Base-by-base conservation (phyloP, 495 filamentous ascomycete genomes). In the Hypoxylon fuscum region DNA sequence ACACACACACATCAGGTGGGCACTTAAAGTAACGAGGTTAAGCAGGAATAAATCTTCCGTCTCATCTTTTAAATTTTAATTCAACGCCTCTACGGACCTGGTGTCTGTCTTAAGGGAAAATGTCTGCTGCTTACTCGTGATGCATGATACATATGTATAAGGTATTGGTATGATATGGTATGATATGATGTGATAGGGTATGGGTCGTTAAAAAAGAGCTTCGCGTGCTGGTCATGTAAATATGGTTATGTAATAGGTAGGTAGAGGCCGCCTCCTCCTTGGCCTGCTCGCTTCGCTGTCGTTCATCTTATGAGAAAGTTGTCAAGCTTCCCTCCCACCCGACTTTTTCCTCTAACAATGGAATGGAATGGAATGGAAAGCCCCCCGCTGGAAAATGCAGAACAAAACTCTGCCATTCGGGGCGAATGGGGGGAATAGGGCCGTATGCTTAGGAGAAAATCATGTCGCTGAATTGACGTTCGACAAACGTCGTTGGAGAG, bases 321-420 rank as follows among this genome's bases (percentile, higher is more conserved):
- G 49, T 31, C n/a, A n/a, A n/a, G 44, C 55, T 47, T 44, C 51
- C 22, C 14, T n/a, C 23, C 52, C 52, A 37, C 47, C 4, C n/a
- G 18, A 40, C 1, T 32, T 58, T 60, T 64, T 15, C 42, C 38
- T 51, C 48, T 64, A 23, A 45, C 53, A 15, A 29, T 18, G 15
- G n/a, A n/a, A n/a, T n/a, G n/a, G n/a, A n/a, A n/a, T n/a, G n/a
- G n/a, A n/a, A n/a, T n/a, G n/a, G n/a, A n/a, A n/a, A 43, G 17
- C 45, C 22, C 40, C 51, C 59, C 17, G 21, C 50, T 63, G 32
- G 46, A 52, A 63, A 63, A 63, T 53, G 52, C 54, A 49, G 48
- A 53, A 59, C 54, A 64, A 10, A 58, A 53, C 29, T 47, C 43
- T 25, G 34, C 44, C 34, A 35, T 35, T 25, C 31, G 44, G 14